Evolutionary conservation across 257 asterid species (phyloP).

Genomic region (Capsicum rhomboideum): DNA sequence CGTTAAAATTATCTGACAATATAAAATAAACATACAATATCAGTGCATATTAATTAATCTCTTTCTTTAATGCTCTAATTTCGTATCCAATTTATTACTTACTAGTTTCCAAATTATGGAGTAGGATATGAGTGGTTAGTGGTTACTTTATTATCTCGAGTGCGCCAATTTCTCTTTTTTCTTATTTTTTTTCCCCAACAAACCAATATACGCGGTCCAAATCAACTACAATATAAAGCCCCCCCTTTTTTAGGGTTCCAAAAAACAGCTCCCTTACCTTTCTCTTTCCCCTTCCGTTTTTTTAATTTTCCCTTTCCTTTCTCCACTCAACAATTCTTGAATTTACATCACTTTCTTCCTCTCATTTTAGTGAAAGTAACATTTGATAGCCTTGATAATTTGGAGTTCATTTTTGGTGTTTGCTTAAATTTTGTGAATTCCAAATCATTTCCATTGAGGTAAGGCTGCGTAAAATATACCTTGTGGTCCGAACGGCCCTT

Average conservation of each 20-base stretch:
- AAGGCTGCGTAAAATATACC: too few relatives aligned
- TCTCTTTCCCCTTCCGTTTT: neutral
- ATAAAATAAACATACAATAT: too few relatives aligned
- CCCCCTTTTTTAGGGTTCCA: constrained; percentile 3
- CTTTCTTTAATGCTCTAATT: too few relatives aligned
- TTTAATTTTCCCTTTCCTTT: neutral
- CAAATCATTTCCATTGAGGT: too few relatives aligned
- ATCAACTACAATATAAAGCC: constrained; percentile 5
- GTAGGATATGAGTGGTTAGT: neutral
- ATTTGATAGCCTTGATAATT: neutral
- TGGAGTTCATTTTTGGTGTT: neutral
- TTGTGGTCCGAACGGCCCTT: too few relatives aligned
- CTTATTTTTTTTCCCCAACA: neutral
- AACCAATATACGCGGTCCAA: constrained; percentile 8
- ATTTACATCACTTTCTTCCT: neutral
- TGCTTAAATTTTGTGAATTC: neutral
- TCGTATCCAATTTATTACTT: too few relatives aligned
- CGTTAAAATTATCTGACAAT: too few relatives aligned
- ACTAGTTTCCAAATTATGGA: neutral
- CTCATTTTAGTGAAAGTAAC: neutral
- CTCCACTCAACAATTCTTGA: neutral
- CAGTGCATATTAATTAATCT: too few relatives aligned
- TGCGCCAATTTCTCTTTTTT: neutral
- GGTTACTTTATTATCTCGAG: neutral
- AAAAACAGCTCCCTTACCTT: neutral